Evolutionary conservation across 305 asterid genomes (phyloP).

Genomic region (Fraxinus angustifolia): DNA sequence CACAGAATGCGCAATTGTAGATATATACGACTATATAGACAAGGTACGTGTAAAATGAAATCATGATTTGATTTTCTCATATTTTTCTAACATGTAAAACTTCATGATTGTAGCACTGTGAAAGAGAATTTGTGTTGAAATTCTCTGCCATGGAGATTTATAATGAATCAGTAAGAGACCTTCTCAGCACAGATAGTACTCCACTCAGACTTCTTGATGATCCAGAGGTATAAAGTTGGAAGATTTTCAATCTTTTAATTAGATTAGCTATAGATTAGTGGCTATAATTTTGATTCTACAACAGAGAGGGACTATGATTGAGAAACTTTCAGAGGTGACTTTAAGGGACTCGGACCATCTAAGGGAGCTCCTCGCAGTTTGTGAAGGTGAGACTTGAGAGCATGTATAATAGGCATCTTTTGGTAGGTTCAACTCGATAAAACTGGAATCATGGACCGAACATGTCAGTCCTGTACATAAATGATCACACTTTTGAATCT

Average conservation of each 20-base stretch:
- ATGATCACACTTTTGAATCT: not conserved
- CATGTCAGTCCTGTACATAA: not conserved
- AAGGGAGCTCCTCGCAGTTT: slow-evolving; percentile 56
- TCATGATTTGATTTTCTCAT: not conserved
- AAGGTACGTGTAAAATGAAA: slow-evolving; percentile 32
- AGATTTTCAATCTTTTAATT: not conserved
- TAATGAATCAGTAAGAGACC: slow-evolving; percentile 86
- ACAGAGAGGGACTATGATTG: slow-evolving; percentile 85
- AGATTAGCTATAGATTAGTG: not conserved
- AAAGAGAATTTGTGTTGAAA: slow-evolving; percentile 61
- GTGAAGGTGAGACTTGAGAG: slow-evolving; percentile 69
- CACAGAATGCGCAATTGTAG: slow-evolving; percentile 58
- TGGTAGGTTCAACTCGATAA: not conserved
- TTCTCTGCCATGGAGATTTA: slow-evolving; percentile 96
- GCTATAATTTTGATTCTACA: not conserved
- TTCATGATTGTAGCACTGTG: slow-evolving; percentile 40
- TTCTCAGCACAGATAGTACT: slow-evolving; percentile 50
- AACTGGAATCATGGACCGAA: not conserved
- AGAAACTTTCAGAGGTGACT: slow-evolving; percentile 71
- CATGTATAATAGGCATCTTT: not conserved
- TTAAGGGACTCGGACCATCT: slow-evolving; percentile 60
- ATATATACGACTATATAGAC: slow-evolving; percentile 63
- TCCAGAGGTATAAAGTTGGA: slow-evolving; percentile 66
- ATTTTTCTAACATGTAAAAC: not conserved
- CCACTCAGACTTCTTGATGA: slow-evolving; percentile 89